Evolutionary conservation across 352 stramenopile genomes (phyloP).

Genomic region (Phytophthora palmivora): DNA sequence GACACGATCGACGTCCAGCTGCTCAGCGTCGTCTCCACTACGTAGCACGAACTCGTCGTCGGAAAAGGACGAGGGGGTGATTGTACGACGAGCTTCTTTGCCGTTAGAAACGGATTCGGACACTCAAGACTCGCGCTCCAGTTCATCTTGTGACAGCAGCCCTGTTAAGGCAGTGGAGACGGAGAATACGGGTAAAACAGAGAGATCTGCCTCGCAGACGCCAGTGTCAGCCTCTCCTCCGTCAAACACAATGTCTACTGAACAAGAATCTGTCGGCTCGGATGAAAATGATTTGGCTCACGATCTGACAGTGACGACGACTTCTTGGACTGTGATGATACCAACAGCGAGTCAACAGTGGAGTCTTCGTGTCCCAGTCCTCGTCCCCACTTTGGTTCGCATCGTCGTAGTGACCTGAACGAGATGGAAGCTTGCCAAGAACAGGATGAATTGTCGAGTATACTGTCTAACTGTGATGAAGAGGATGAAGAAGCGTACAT

Average conservation of each 20-base stretch:
- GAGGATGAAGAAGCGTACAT: conserved; percentile 71
- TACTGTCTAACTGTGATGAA: conserved; percentile 61
- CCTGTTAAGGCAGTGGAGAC: conserved; percentile 10
- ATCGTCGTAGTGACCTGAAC: conserved; percentile 36
- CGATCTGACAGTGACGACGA: conserved; percentile 58
- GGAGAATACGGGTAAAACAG: conserved; percentile 19
- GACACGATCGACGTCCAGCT: conserved; percentile 3
- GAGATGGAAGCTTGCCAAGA: conserved; percentile 46
- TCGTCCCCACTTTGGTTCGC: conserved; percentile 42
- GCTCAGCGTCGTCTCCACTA: background rate
- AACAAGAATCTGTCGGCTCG: conserved; percentile 16
- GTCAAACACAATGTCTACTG: too few relatives aligned
- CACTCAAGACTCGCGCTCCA: conserved; percentile 15
- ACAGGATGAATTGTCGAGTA: conserved; percentile 59
- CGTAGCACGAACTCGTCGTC: conserved; percentile 14
- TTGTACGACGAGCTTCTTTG: conserved; percentile 26
- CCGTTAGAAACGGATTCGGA: conserved; percentile 22
- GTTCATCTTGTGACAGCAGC: conserved; percentile 27
- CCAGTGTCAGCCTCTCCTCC: conserved; percentile 11
- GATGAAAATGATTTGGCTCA: conserved; percentile 30
- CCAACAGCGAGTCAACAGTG: conserved; percentile 74
- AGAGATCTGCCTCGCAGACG: too few relatives aligned
- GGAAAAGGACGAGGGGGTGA: conserved; percentile 20
- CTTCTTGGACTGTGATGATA: conserved; percentile 75
- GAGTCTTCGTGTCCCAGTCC: conserved; percentile 81